These are phyloP conservation scores for Ustulina deusta DNA, from an alignment of 2,329 filamentous ascomycete species.

Conservation along the genomic window DNA sequence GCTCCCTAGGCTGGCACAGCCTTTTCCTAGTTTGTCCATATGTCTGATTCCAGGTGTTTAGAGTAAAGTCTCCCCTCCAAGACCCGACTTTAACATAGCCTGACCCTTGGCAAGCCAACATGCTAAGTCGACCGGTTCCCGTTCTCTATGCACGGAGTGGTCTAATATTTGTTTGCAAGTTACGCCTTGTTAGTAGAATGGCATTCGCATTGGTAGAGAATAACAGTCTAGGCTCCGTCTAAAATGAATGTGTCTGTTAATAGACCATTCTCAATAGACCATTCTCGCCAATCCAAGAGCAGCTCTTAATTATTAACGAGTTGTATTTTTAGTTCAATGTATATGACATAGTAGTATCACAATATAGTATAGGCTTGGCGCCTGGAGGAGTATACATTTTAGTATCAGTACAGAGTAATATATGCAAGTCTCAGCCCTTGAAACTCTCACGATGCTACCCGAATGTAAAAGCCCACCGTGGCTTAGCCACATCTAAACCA, in stretches of 20 bases:
- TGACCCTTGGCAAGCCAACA: not conserved
- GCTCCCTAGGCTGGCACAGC: too few relatives aligned
- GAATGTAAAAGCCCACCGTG: not conserved
- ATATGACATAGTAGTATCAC: slow-evolving; percentile 29
- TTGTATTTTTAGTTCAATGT: slow-evolving; percentile 14
- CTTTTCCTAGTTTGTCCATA: not conserved
- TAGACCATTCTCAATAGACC: not conserved
- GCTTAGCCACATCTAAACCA: slow-evolving; percentile 37
- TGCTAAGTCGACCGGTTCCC: not conserved
- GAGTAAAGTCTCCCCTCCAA: not conserved
- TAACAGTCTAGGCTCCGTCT: too few relatives aligned
- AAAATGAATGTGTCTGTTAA: not conserved
- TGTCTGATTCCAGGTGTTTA: not conserved
- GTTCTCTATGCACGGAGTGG: not conserved
- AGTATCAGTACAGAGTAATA: slow-evolving; percentile 13
- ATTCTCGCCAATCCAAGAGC: not conserved
- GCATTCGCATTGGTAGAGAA: not conserved
- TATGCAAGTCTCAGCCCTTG: not conserved
- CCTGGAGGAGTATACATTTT: slow-evolving; percentile 20
- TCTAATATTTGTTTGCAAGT: not conserved
- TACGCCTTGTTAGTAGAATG: not conserved
- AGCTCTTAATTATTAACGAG: not conserved
- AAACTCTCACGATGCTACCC: slow-evolving; percentile 2
- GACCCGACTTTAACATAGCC: not conserved
- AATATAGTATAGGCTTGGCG: not conserved